A percentile compares a stretch with the other conserved stretches of the same genome.
Conservation (phyloP, 306 rosid genomes). For the Prunus kanzakura region DNA sequence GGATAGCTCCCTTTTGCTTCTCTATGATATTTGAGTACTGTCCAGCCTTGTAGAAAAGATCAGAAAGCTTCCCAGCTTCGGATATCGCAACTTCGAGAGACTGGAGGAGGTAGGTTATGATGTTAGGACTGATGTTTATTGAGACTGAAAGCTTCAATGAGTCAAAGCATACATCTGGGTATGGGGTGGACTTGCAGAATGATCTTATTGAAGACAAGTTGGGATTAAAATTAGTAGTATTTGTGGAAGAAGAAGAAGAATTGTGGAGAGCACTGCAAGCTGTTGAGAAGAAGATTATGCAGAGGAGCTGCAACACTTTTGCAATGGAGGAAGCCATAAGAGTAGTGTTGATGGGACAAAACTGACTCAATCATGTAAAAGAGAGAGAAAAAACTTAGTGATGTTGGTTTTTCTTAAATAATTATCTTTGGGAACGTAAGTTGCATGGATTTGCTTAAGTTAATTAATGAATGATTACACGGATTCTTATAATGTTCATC, state of each 20-base stretch:
- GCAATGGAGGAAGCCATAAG: constrained; percentile 48
- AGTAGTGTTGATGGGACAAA: not conserved
- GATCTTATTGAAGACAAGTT: constrained; percentile 44
- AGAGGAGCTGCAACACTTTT: constrained; percentile 38
- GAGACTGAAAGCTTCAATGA: constrained; percentile 68
- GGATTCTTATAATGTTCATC: not conserved
- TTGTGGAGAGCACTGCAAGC: constrained; percentile 5
- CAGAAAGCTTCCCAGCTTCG: constrained; percentile 58
- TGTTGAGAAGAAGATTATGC: constrained; percentile 19
- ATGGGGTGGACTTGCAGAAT: constrained; percentile 52
- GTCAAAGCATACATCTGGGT: constrained; percentile 54
- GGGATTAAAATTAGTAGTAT: constrained; percentile 22
- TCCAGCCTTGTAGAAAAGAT: constrained; percentile 37
- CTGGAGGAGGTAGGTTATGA: constrained; percentile 52
- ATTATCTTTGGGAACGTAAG: constrained; percentile 22
- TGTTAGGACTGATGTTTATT: constrained; percentile 54
- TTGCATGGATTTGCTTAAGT: constrained; percentile 16
- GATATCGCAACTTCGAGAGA: constrained; percentile 55
- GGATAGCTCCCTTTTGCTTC: constrained; percentile 60
- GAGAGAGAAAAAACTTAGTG: not conserved
- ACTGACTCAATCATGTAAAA: not conserved
- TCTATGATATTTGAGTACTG: constrained; percentile 42
- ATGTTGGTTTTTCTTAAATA: constrained; percentile 12
- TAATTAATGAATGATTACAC: constrained; percentile 3
- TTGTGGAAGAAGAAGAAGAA: constrained; percentile 23